A percentile compares a stretch with the other conserved stretches of the same genome.
These are phyloP conservation scores for Amanita fuliginea DNA, from an alignment of 768 basidiomycete species.

Conservation along the genomic window DNA sequence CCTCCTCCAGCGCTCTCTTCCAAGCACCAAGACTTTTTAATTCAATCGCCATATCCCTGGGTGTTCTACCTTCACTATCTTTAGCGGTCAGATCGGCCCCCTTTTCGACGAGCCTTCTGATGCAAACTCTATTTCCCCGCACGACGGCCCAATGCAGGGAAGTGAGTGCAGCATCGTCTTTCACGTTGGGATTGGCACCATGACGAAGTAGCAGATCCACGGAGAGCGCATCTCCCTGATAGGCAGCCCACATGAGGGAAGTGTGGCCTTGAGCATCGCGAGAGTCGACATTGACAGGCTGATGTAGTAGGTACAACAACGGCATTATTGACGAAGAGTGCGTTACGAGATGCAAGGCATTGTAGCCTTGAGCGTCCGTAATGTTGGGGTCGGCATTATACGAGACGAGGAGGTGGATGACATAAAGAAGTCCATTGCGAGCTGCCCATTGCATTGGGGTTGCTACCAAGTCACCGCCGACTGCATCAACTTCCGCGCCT, in stretches of 20 bases:
- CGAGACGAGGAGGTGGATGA: conserved; percentile 84
- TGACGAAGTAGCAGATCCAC: conserved; percentile 86
- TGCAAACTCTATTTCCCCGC: conserved; percentile 82
- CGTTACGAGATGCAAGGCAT: conserved; percentile 88
- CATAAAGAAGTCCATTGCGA: conserved; percentile 90
- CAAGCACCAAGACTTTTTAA: conserved; percentile 86
- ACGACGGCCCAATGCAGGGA: conserved; percentile 98
- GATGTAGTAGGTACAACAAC: conserved; percentile 81
- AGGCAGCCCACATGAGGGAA: conserved; percentile 96
- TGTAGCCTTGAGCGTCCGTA: conserved; percentile 90
- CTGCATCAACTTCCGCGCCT: conserved; percentile 89
- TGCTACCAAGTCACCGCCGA: conserved; percentile 89
- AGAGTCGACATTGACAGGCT: conserved; percentile 87
- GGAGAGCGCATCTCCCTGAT: conserved; percentile 94
- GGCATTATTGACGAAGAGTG: conserved; percentile 96
- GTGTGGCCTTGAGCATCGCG: conserved; percentile 91
- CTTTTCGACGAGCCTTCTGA: conserved; percentile 74
- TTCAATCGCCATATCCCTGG: conserved; percentile 91
- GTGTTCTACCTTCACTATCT: conserved; percentile 77
- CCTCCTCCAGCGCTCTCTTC: conserved; percentile 82
- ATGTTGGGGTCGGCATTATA: conserved; percentile 92
- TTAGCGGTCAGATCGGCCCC: conserved; percentile 76
- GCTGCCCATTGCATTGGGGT: conserved; percentile 99
- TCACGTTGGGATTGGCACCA: conserved; percentile 67
- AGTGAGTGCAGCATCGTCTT: conserved; percentile 75